Evolutionary conservation across 345 rosid species (phyloP), one percentile per base, ranked within the genome.

Genomic region (Salix viminalis): DNA sequence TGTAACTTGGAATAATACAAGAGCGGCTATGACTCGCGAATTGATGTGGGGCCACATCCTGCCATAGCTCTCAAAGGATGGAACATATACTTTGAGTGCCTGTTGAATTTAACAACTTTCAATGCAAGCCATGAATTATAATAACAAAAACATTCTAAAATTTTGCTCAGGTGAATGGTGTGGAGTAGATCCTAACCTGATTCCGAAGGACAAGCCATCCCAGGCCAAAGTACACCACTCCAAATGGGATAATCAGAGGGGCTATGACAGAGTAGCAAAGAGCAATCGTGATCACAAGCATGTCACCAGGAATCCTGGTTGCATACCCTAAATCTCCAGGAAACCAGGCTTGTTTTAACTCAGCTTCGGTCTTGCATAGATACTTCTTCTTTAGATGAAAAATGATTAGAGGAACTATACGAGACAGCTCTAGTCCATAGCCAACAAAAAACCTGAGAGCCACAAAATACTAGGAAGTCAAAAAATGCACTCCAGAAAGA

Each of bases 11-110:
- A 79, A 95, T 58, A 95, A 64, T 39, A 93, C 48, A 75, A 92
- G 85, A 0, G 96, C 77, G 16, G 94, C 97, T 1, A 93, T 36
- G 26, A 92, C 70, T 0, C 97, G 88, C 0, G 74, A 52, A 75
- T 90, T 89, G 65, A 95, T 86, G 89, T 92, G 99, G 4, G 99
- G 99, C 97, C 99, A 95, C 94, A 95, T 95, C 79, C 89, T 86
- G 79, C 97, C 97, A 7, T 89, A 82, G 89, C 92, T 91, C 86
- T 95, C 97, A 30, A 84, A 92, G 1, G 92, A 75, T 30, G 99
- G 99, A 70, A 91, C 96, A 50, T 89, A 93, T 30, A 93, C 97
- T 75, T 93, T 91, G 75, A 95, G 86, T 26, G 93, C 97, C 97
- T 93, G 89, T 58, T 69, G 70, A n/a, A 67, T 32, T 26, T 26